Evolutionary conservation across 345 rosid genomes (phyloP).

Genomic region (Cochlearia excelsa): DNA sequence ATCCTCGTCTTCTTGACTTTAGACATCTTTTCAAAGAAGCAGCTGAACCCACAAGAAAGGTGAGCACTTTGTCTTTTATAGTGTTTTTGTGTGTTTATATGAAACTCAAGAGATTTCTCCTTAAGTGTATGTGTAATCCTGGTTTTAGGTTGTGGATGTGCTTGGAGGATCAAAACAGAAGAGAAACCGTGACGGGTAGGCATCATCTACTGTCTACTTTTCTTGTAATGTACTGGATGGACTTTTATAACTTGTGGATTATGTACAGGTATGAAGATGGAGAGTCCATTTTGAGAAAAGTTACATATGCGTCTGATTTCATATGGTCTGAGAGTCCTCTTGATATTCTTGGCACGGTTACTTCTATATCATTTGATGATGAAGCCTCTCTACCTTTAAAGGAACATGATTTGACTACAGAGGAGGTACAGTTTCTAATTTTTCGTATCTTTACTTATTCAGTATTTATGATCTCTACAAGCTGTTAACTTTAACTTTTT

Average conservation of each 20-base stretch:
- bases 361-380: conserved; percentile 69
- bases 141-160: conserved; percentile 70
- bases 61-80: conserved; percentile 14
- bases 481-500: conserved; percentile 5
- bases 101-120: background rate
- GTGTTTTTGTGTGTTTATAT: background rate
- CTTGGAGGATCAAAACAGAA: conserved; percentile 69
- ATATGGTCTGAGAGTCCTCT: conserved; percentile 83
- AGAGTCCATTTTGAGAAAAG: conserved; percentile 62
- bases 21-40: conserved; percentile 74
- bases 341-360: conserved; percentile 86
- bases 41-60: conserved; percentile 62
- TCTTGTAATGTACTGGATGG: background rate
- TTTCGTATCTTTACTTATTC: background rate
- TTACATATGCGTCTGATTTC: conserved; percentile 74
- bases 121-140: conserved; percentile 1
- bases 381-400: conserved; percentile 53
- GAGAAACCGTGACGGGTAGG: conserved; percentile 85
- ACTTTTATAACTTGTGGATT: background rate
- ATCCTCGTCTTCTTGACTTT: conserved; percentile 81
- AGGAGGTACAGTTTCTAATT: conserved; percentile 51
- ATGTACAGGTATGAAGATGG: conserved; percentile 75
- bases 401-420: conserved; percentile 69
- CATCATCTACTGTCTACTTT: conserved; percentile 8
- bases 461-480: conserved; percentile 4